Percentiles rank a stretch among this genome's conserved stretches.
phyloP scores from a whole-genome alignment of 257 asterid genomes.

The Solanum habrochaites region DNA sequence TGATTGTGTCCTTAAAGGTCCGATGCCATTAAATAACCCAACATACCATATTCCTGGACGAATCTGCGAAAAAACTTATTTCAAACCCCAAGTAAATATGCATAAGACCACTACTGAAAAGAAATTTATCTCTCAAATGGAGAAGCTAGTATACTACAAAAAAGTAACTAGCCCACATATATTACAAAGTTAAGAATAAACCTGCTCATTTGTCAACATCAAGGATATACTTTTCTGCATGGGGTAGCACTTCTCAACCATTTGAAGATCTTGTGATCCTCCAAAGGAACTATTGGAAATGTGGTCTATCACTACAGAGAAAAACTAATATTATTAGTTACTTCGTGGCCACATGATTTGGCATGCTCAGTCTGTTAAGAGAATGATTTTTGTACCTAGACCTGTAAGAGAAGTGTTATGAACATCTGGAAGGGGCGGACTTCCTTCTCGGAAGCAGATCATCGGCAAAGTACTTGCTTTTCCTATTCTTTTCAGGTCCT shows the following conservation, averaged over 20 bases:
- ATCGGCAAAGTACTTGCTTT: conserved; percentile 51
- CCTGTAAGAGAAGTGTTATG: conserved; percentile 54
- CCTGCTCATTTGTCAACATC: conserved; percentile 80
- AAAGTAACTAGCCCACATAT: neutral
- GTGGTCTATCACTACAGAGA: conserved; percentile 40
- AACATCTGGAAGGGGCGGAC: conserved; percentile 93
- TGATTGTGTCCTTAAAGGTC: conserved; percentile 79
- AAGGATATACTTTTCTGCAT: conserved; percentile 65
- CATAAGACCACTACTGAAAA: neutral
- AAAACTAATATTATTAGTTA: conserved; percentile 2
- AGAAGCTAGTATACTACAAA: neutral
- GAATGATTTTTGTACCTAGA: conserved; percentile 35
- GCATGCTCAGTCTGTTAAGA: neutral
- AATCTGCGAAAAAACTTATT: conserved; percentile 40
- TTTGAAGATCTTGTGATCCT: conserved; percentile 48
- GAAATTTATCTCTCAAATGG: neutral
- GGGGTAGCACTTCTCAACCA: conserved; percentile 74
- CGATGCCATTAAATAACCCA: conserved; percentile 89
- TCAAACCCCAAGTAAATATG: neutral
- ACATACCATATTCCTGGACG: conserved; percentile 86
- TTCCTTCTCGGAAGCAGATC: conserved; percentile 87
- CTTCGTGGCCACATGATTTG: neutral
- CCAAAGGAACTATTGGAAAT: conserved; percentile 55
- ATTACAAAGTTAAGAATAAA: conserved; percentile 9
- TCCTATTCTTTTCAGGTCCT: conserved; percentile 40